phyloP scores from a whole-genome alignment of 495 filamentous ascomycete species.

The Penicillium tannophilum region DNA sequence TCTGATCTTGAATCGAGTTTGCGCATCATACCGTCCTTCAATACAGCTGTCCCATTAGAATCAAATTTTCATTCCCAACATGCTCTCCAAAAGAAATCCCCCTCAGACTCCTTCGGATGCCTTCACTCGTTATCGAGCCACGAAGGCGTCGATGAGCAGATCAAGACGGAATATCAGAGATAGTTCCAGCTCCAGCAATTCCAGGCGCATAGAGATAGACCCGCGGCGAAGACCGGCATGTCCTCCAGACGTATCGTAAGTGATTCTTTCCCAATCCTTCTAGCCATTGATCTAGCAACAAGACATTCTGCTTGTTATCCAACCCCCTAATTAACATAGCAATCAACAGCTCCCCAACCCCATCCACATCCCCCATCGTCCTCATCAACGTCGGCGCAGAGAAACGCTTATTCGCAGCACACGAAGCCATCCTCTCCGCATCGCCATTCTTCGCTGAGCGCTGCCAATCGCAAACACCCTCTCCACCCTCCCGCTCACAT shows the following conservation, averaged over 20 bases:
- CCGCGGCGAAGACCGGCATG: constrained; percentile 34
- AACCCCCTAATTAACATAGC: constrained; percentile 2
- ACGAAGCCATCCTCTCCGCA: constrained; percentile 77
- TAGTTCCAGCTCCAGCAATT: constrained; percentile 29
- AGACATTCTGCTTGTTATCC: background rate
- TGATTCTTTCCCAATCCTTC: constrained; percentile 3
- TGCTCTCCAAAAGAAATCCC: constrained; percentile 35
- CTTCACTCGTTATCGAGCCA: constrained; percentile 50
- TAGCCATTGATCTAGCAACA: background rate
- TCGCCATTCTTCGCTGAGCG: constrained; percentile 72
- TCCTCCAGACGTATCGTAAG: constrained; percentile 46
- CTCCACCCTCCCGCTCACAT: constrained; percentile 19
- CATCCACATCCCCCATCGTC: constrained; percentile 69
- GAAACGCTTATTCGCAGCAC: constrained; percentile 84
- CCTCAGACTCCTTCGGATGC: constrained; percentile 39
- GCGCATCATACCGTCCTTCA: too few relatives aligned
- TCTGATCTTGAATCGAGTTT: background rate
- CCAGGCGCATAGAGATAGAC: constrained; percentile 31
- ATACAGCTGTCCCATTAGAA: constrained; percentile 2
- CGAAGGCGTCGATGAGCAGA: constrained; percentile 33
- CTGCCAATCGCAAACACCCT: constrained; percentile 21
- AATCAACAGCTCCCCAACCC: constrained; percentile 40
- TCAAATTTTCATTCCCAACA: constrained; percentile 16
- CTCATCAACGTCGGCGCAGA: constrained; percentile 78
- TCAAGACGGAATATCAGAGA: constrained; percentile 18